Evolutionary conservation across 345 rosid species (phyloP).

Genomic region (Brassica carinata): DNA sequence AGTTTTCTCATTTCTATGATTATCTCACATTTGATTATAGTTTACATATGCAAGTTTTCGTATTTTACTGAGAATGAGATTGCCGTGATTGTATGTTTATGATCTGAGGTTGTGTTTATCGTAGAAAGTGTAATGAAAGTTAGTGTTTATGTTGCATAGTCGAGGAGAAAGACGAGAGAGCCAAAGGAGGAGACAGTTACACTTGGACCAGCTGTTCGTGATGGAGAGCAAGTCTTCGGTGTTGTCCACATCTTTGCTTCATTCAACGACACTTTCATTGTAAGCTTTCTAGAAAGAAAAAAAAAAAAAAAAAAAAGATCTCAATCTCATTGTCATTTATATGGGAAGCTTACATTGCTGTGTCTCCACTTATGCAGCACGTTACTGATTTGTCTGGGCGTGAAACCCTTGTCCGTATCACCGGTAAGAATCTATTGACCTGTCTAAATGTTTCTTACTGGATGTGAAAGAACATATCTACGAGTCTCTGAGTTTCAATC

Average conservation of each 20-base stretch:
- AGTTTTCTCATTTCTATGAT: neutral
- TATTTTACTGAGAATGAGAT: neutral
- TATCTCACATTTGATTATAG: neutral
- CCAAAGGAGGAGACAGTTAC: constrained; percentile 86
- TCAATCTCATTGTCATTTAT: neutral
- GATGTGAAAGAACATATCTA: neutral
- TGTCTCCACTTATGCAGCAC: constrained; percentile 50
- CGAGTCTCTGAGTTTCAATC: neutral
- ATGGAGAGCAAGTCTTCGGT: constrained; percentile 82
- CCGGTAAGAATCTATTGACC: constrained; percentile 50
- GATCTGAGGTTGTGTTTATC: neutral
- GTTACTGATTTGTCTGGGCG: constrained; percentile 92
- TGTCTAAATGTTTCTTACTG: neutral
- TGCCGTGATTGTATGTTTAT: neutral
- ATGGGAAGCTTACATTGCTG: neutral
- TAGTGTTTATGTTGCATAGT: constrained; percentile 41
- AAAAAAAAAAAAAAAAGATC: neutral
- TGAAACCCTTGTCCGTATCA: constrained; percentile 89
- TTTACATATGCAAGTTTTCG: neutral
- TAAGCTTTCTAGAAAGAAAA: constrained; percentile 32
- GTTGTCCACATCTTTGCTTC: constrained; percentile 91
- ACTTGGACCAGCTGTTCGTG: constrained; percentile 76
- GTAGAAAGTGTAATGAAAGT: neutral
- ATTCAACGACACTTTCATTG: constrained; percentile 90
- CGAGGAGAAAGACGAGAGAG: constrained; percentile 57